Percentiles rank a stretch among this genome's conserved stretches.
Conservation (phyloP, 2,329 filamentous ascomycete species). For the Herpotrichia juniperi region DNA sequence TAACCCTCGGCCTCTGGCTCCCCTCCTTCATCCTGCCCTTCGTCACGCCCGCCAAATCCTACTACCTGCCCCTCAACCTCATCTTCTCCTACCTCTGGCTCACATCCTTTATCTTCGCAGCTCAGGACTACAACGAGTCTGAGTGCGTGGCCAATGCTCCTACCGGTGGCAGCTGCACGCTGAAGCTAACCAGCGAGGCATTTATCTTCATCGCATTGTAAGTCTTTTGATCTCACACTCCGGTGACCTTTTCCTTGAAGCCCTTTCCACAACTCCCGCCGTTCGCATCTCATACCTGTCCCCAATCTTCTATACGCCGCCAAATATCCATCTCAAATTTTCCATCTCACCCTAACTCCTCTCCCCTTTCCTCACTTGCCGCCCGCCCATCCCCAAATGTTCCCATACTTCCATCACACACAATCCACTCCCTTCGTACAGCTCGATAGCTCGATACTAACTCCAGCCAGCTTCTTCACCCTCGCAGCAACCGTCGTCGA, state of each 20-base stretch:
- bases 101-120: slow-evolving; percentile 55
- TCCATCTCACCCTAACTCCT: no score
- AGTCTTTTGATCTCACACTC: no score
- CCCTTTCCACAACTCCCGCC: no score
- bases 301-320: no score
- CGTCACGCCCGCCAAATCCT: slow-evolving; percentile 43
- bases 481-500: slow-evolving; percentile 48
- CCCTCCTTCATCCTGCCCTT: slow-evolving; percentile 45
- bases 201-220: slow-evolving; percentile 56
- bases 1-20: slow-evolving; percentile 47
- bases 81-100: slow-evolving; percentile 57
- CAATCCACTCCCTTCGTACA: no score
- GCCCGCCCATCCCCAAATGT: no score
- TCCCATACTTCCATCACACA: no score
- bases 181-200: slow-evolving; percentile 50
- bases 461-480: slow-evolving; percentile 53
- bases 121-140: slow-evolving; percentile 50
- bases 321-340: no score
- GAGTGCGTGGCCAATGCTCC: slow-evolving; percentile 43
- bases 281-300: no score
- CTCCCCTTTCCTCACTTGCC: no score
- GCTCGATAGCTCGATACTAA: no score
- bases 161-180: slow-evolving; percentile 34
- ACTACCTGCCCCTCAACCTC: slow-evolving; percentile 49
- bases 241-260: no score